phyloP scores from a whole-genome alignment of 2,329 filamentous ascomycete genomes.

The Trichoderma koningii region DNA sequence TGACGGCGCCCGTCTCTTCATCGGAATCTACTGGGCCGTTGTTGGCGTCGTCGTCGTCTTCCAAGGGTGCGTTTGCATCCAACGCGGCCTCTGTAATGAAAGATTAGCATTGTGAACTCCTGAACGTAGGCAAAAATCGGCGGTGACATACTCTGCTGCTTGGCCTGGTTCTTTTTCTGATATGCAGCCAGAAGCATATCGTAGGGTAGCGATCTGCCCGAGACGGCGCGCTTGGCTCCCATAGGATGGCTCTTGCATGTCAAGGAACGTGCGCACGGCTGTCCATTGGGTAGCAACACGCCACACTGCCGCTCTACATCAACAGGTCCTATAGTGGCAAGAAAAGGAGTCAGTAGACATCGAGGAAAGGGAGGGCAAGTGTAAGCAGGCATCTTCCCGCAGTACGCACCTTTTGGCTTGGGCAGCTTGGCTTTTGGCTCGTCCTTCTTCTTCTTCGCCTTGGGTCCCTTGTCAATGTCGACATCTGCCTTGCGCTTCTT shows the following conservation, averaged over 20 bases:
- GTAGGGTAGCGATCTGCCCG: constrained; percentile 83
- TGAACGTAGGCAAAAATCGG: background rate
- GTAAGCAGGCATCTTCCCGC: background rate
- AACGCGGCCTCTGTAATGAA: constrained; percentile 75
- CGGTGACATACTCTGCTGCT: constrained; percentile 79
- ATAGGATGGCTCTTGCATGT: constrained; percentile 96
- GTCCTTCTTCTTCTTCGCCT: constrained; percentile 93
- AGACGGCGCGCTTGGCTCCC: constrained; percentile 88
- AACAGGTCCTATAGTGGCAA: constrained; percentile 63
- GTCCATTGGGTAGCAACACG: constrained; percentile 80
- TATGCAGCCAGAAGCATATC: constrained; percentile 88
- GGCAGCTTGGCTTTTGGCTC: constrained; percentile 80
- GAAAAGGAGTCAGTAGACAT: background rate
- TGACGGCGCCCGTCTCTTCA: constrained; percentile 87
- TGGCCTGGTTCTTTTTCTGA: constrained; percentile 98
- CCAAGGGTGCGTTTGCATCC: constrained; percentile 87
- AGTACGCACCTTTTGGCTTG: constrained; percentile 71
- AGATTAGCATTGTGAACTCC: background rate
- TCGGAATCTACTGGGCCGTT: constrained; percentile 86
- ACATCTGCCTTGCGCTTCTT: constrained; percentile 78
- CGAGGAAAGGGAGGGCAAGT: background rate
- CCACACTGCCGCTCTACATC: constrained; percentile 94
- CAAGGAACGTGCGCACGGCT: constrained; percentile 81
- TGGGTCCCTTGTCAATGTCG: constrained; percentile 78
- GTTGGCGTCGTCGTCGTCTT: constrained; percentile 81